These are phyloP conservation scores for Suillus subaureus DNA, from an alignment of 768 basidiomycete genomes.

Conservation along the genomic window DNA sequence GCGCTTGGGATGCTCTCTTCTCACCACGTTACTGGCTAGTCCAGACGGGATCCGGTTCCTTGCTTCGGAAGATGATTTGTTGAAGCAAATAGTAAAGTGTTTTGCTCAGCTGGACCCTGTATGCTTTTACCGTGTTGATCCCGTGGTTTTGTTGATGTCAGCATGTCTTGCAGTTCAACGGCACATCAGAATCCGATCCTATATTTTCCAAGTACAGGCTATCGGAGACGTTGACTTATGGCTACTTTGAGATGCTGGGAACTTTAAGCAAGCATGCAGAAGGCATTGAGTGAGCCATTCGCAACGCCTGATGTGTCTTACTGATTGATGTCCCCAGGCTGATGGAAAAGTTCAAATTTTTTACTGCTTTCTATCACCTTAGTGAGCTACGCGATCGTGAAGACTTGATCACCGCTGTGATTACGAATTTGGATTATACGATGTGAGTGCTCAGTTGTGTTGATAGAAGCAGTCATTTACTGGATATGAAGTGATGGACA, in stretches of 20 bases:
- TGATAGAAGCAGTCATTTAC: constrained; percentile 8
- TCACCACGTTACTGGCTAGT: constrained; percentile 82
- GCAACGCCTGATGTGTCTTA: neutral
- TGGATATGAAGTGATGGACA: constrained; percentile 80
- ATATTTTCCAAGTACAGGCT: constrained; percentile 85
- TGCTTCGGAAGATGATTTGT: constrained; percentile 77
- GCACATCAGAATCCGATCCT: constrained; percentile 71
- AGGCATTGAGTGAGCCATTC: constrained; percentile 70
- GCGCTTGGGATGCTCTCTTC: constrained; percentile 75
- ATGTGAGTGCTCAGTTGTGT: constrained; percentile 53
- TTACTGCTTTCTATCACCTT: constrained; percentile 94
- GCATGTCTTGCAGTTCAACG: constrained; percentile 57
- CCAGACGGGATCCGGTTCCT: constrained; percentile 86
- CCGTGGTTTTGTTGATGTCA: constrained; percentile 2
- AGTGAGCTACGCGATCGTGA: constrained; percentile 90
- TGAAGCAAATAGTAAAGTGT: constrained; percentile 80
- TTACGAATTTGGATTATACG: constrained; percentile 90
- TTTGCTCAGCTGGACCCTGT: constrained; percentile 95
- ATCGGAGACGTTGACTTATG: constrained; percentile 80
- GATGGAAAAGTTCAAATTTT: constrained; percentile 88
- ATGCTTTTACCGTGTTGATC: constrained; percentile 24
- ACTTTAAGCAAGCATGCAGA: constrained; percentile 85
- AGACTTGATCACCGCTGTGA: constrained; percentile 88
- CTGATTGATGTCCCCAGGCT: constrained; percentile 48
- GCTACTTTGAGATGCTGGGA: constrained; percentile 96